Base-by-base conservation (phyloP, 2,329 filamentous ascomycete species). In the Falciphora oryzae region DNA sequence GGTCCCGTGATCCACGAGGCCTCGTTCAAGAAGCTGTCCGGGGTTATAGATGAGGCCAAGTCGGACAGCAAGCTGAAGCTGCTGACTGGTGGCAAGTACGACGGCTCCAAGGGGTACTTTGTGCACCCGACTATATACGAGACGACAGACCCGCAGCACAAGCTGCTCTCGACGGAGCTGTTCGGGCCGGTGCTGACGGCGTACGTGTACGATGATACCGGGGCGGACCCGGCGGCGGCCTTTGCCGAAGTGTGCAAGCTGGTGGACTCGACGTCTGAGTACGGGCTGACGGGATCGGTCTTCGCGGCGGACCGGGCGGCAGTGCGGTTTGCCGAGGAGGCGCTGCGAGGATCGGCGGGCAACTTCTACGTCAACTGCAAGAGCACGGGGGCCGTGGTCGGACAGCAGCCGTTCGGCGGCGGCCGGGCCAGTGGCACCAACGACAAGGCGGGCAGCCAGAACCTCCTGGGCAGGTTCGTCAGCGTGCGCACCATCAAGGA, bases 191-290 rank as follows among this genome's bases (percentile, higher is more conserved):
- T 83, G 11, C 72, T 83, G 2, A 73, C 75, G 8, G 73, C 75
- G 0, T 77, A 83, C 66, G 78, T 82, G n/a, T 83, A 83, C 70
- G 75, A 79, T 4, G 70, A 68, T 29, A 25, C 38, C 28, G 56
- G 57, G 63, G 64, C 77, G 63, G 70, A 72, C 38, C 68, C 76
- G 27, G 78, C 78, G 0, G 79, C 76, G 8, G 76, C 76, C 1
- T 80, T 81, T 65, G 76, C 75, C 59, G 76, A 81, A 60, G 79
- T 78, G 5, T 89, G 87, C 78, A 78, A 83, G 73, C 77, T 89
- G 61, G 87, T 93, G 65, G 90, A 94, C 77, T 73, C 76, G 7
- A 90, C 90, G 1, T 88, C 86, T 65, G 89, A 91, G 71, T 96
- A 96, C 74, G 73, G 71, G 4, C 72, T 84, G 63, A 83, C 81